phyloP scores from a whole-genome alignment of 1,284 basidiomycete genomes.

The Stereum hirsutum region DNA sequence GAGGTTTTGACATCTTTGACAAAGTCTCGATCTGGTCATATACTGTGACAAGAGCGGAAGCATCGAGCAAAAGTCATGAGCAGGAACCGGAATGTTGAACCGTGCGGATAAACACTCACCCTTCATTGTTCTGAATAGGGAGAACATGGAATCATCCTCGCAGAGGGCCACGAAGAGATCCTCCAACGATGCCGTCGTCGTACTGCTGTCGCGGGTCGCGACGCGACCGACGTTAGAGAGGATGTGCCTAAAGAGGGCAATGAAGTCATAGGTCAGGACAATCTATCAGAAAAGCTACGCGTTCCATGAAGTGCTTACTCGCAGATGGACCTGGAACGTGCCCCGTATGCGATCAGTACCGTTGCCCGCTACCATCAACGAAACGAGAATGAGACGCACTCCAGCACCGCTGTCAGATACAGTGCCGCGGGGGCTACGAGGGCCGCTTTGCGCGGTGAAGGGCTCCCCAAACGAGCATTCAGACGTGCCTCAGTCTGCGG shows the following conservation, averaged over 20 bases:
- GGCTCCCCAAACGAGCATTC: constrained; percentile 42
- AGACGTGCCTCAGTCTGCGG: constrained; percentile 50
- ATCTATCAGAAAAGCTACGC: neutral
- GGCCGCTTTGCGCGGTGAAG: constrained; percentile 34
- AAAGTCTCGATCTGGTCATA: constrained; percentile 71
- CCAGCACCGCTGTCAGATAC: constrained; percentile 87
- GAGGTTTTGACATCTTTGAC: constrained; percentile 44
- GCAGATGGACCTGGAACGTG: constrained; percentile 58
- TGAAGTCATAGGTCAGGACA: constrained; percentile 4
- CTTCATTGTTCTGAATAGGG: constrained; percentile 79
- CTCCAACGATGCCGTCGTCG: constrained; percentile 63
- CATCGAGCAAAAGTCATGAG: constrained; percentile 3
- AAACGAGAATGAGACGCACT: constrained; percentile 33
- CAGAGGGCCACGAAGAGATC: constrained; percentile 82
- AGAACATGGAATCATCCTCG: constrained; percentile 80
- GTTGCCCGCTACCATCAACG: constrained; percentile 6
- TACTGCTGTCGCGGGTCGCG: constrained; percentile 75
- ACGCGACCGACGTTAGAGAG: constrained; percentile 78
- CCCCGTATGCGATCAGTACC: constrained; percentile 2
- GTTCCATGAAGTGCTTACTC: constrained; percentile 45
- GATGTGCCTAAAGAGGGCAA: constrained; percentile 59
- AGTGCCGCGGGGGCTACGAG: constrained; percentile 78
- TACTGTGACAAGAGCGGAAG: constrained; percentile 30
- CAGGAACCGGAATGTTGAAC: no score
- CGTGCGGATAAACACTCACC: constrained; percentile 34